Base-by-base conservation (phyloP, 257 asterid species). In the Capsicum rhomboideum region DNA sequence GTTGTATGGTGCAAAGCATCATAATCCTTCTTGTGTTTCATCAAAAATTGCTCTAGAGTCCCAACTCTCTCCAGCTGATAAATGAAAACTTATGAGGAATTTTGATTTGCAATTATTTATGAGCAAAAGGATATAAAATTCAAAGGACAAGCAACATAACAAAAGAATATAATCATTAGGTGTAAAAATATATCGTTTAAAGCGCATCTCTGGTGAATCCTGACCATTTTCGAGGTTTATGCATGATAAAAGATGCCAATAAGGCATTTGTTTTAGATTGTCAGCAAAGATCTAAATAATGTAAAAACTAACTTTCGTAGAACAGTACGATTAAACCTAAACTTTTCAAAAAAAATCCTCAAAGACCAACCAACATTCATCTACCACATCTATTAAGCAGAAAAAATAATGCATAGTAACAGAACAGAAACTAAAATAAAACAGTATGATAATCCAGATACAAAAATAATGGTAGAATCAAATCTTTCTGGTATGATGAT, bases 21-120 rank as follows among this genome's bases (percentile, higher is more conserved):
- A 80, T 93, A 96, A 88, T 96, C 99, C 90, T 92, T 96, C 90
- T 89, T 95, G 89, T 96, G 98, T 91, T 92, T 93, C 97, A 87
- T 83, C 83, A 96, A 92, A 87, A 94, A 96, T 88, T 92, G 90
- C 82, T 96, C 97, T 86, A 96, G 86, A 26, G 94, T 90, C 69
- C 90, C 89, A 78, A 93, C 90, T 88, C 96, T 93, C 83, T 90
- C 97, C 69, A 95, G 93, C 99, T 95, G 91, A 85, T 82, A 61
- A 64, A 84, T 28, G 55, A 84, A 88, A 55, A 1, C 58, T 56
- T 21, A 58, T 21, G 13, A 49, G 37, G 21, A 49, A 1, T 82
- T 46, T 44, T 29, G 5, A 0, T 40, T 3, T 2, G 34, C 4
- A 3, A 23, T 52, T 63, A 8, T 42, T n/a, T n/a, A 42, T 28